Evolutionary conservation across 129 eudicot genomes (phyloP).

Genomic region (Centaurea solstitialis): DNA sequence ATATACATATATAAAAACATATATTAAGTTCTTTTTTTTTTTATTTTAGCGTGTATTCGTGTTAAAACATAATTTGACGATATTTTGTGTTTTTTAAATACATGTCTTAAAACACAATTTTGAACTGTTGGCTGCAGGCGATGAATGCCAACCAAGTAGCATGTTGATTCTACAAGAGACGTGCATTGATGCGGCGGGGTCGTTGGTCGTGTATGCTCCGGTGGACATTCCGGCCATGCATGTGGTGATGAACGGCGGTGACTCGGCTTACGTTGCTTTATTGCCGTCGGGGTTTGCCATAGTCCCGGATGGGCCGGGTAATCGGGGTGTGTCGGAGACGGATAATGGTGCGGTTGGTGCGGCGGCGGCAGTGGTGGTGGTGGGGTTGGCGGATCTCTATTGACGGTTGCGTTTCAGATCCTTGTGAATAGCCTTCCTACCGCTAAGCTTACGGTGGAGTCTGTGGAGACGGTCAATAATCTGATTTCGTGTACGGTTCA

Average conservation of each 20-base stretch:
- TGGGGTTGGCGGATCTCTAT: conserved; percentile 63
- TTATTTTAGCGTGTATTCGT: too few species aligned
- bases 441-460: conserved; percentile 93
- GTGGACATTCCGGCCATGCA: conserved; percentile 99
- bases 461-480: conserved; percentile 94
- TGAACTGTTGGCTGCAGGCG: conserved; percentile 45
- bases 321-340: conserved; percentile 42
- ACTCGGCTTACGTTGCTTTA: conserved; percentile 91
- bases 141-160: conserved; percentile 80
- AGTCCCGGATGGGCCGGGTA: conserved; percentile 77
- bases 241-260: conserved; percentile 97
- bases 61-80: too few species aligned
- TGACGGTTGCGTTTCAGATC: conserved; percentile 92
- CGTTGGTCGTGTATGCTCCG: conserved; percentile 95
- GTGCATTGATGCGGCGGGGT: conserved; percentile 87
- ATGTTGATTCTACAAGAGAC: conserved; percentile 97
- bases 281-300: conserved; percentile 92
- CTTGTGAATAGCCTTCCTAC: conserved; percentile 90
- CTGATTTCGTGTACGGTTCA: conserved; percentile 95
- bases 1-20: neutral
- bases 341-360: conserved; percentile 28
- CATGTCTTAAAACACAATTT: neutral
- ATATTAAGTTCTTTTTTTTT: too few species aligned
- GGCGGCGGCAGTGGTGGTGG: conserved; percentile 22
- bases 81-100: too few species aligned